Percentiles rank a stretch among this genome's conserved stretches.
These are phyloP conservation scores for Bauhinia variegata DNA, from an alignment of 306 rosid genomes.

Conservation along the genomic window DNA sequence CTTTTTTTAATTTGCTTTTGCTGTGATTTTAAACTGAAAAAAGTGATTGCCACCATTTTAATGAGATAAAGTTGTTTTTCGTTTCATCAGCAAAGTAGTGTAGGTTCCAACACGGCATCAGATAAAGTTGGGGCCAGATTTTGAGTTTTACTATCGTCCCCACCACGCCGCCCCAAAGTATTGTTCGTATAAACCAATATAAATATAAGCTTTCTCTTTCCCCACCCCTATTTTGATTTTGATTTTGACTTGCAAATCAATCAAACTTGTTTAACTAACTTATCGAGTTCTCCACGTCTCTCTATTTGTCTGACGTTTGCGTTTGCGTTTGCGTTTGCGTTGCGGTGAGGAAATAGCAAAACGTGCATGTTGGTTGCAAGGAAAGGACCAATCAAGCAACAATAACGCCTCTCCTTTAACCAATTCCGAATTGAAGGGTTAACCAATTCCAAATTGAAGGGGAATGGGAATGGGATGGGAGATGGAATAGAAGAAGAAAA, in stretches of 20 bases:
- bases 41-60: constrained; percentile 18
- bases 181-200: too few species aligned
- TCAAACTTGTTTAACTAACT: constrained; percentile 25
- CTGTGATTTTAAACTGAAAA: constrained; percentile 4
- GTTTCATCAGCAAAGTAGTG: constrained; percentile 28
- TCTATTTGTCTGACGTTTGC: too few species aligned
- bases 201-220: neutral
- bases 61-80: constrained; percentile 29
- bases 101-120: constrained; percentile 1
- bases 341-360: constrained; percentile 14
- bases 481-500: neutral
- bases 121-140: constrained; percentile 30
- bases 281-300: constrained; percentile 40
- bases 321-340: too few species aligned
- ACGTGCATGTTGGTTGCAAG: constrained; percentile 30
- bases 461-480: too few species aligned
- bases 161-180: neutral
- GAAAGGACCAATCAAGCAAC: neutral
- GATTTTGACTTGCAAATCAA: constrained; percentile 21
- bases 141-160: constrained; percentile 28
- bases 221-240: neutral
- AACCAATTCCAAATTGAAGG: too few species aligned
- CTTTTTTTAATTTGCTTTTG: constrained; percentile 8
- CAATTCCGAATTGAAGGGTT: too few species aligned
- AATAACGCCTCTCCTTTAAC: neutral